Base-by-base conservation (phyloP, 148 eudicot genomes). In the Amaranthus palmeri region DNA sequence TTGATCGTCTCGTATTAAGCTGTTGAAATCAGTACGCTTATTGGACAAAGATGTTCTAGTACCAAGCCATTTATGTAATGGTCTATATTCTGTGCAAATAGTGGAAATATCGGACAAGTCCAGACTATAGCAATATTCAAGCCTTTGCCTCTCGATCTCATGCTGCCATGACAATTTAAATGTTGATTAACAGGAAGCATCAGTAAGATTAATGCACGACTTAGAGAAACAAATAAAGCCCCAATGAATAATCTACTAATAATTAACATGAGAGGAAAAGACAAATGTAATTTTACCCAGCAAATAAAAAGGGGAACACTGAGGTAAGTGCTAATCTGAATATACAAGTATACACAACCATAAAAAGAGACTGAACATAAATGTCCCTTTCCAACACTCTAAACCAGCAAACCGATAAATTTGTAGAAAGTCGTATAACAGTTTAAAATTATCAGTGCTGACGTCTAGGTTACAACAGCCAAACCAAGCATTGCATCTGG, bases 41-140 rank as follows among this genome's bases (percentile, higher is more conserved):
- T 71, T 67, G 67, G 51, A 58, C 52, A 49, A 65, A 74, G 81
- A 67, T 66, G 79, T 83, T 82, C 88, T 79, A 73, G 54, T 61
- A 65, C 89, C 87, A 51, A 95, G 85, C 97, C 97, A 95, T 69
- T 83, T 88, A 57, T 82, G 88, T 58, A 77, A 82, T 13, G 99
- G 99, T 60, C 79, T 84, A 69, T 80, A 84, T 67, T 89, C 97
- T 7, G 87, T 95, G 50, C 87, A 82, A 70, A 86, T 64, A 43
- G 80, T 80, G n/a, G 89, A 78, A 61, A 79, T 48, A 77, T 76
- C 72, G 18, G 81, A 75, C 48, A 84, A 68, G 77, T 78, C 84
- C 61, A 53, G 72, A 61, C 89, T 80, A 62, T 69, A 70, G 67
- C 65, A 76, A 57, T 55, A 68, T 52, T 74, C 79, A 42, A 64